phyloP scores from a whole-genome alignment of 2,329 filamentous ascomycete genomes.

The Fusarium paranaense region DNA sequence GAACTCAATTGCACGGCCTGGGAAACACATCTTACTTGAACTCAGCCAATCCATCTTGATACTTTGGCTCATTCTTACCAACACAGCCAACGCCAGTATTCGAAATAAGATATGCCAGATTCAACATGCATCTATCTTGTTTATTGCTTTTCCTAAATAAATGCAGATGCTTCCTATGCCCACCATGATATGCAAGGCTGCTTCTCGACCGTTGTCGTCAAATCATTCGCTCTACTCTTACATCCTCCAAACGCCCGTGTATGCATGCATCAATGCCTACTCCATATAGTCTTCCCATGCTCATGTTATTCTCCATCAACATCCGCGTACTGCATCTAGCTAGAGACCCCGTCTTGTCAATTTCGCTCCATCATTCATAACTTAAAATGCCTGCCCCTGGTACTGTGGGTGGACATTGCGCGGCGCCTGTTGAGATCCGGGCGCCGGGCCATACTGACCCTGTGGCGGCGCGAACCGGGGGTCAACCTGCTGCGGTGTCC shows the following conservation, averaged over 20 bases:
- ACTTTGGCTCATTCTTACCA: neutral
- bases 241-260: conserved; percentile 36
- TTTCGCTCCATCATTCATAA: neutral
- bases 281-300: conserved; percentile 20
- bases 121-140: conserved; percentile 21
- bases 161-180: conserved; percentile 23
- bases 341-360: neutral
- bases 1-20: neutral
- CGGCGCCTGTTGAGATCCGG: conserved; percentile 30
- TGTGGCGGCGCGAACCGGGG: conserved; percentile 46
- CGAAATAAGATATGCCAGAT: conserved; percentile 1
- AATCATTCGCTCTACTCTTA: conserved; percentile 14
- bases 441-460: conserved; percentile 45
- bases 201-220: conserved; percentile 21
- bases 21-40: neutral
- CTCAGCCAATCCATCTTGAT: neutral
- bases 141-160: conserved; percentile 6
- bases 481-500: conserved; percentile 44
- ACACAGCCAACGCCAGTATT: neutral
- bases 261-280: conserved; percentile 28
- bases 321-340: conserved; percentile 7
- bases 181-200: conserved; percentile 28
- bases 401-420: conserved; percentile 46
- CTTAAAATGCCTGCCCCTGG: conserved; percentile 53
- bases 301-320: conserved; percentile 18